Conservation (phyloP, 2,329 filamentous ascomycete genomes). For the Aureobasidium musti region DNA sequence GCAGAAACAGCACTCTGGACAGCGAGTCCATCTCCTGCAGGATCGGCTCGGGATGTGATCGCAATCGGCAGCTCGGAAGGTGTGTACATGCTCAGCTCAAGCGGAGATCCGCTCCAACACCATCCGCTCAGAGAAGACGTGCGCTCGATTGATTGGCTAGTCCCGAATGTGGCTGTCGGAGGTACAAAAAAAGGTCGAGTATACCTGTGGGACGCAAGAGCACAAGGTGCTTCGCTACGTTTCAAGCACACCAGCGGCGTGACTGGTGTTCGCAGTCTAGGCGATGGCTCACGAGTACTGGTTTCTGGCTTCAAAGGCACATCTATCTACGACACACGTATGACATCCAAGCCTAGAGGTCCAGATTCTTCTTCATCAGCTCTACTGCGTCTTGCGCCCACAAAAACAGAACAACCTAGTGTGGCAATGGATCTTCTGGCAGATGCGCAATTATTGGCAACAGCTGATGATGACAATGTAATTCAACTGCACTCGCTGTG, state of each 20-base stretch:
- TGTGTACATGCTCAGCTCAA: conserved; percentile 18
- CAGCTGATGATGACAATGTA: conserved; percentile 15
- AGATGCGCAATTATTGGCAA: conserved; percentile 19
- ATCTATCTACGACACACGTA: conserved; percentile 30
- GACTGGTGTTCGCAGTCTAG: conserved; percentile 22
- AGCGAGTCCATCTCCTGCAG: background rate
- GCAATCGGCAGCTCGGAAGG: conserved; percentile 13
- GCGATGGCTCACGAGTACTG: conserved; percentile 29
- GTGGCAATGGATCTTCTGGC: conserved; percentile 17
- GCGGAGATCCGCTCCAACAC: background rate
- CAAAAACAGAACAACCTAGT: background rate
- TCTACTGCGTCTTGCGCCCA: background rate
- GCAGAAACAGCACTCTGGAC: conserved; percentile 23
- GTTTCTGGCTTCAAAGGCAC: conserved; percentile 19
- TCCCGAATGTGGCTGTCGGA: conserved; percentile 26
- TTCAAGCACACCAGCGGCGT: conserved; percentile 27
- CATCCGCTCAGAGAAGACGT: conserved; percentile 6
- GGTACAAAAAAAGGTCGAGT: conserved; percentile 16
- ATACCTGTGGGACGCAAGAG: conserved; percentile 27
- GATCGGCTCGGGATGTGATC: conserved; percentile 6
- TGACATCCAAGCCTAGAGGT: background rate
- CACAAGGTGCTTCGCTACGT: conserved; percentile 1
- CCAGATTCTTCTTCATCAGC: background rate
- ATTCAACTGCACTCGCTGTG: conserved; percentile 26
- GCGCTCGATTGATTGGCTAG: conserved; percentile 29